A percentile compares a stretch with the other conserved stretches of the same genome.
These are phyloP conservation scores for Epichloe sp. DNA, from an alignment of 2,329 filamentous ascomycete species.

Conservation along the genomic window DNA sequence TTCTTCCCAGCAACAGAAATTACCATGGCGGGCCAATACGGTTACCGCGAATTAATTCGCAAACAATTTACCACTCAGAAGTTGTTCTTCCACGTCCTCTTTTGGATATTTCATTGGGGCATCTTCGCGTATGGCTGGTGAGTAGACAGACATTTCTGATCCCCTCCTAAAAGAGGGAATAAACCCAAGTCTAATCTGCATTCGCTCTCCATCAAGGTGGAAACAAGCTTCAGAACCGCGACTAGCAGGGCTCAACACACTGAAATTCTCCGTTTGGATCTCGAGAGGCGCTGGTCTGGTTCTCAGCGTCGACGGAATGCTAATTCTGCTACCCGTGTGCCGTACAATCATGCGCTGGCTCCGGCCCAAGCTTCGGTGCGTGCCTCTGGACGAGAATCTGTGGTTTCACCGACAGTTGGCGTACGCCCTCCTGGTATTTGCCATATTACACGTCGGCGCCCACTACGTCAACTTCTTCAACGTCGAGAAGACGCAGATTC, in stretches of 20 bases:
- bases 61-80: constrained; percentile 60
- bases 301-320: constrained; percentile 67
- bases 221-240: constrained; percentile 58
- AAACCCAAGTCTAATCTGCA: background rate
- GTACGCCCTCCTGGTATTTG: constrained; percentile 77
- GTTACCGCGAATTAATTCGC: constrained; percentile 31
- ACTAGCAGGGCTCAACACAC: constrained; percentile 64
- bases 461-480: constrained; percentile 99
- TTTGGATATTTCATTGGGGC: constrained; percentile 65
- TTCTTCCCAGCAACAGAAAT: background rate
- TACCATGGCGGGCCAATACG: constrained; percentile 27
- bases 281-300: constrained; percentile 86
- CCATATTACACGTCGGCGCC: constrained; percentile 57
- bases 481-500: constrained; percentile 73
- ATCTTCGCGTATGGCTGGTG: constrained; percentile 83
- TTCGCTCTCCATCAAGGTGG: constrained; percentile 41
- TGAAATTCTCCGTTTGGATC: constrained; percentile 87
- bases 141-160: constrained; percentile 16
- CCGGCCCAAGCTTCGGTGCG: constrained; percentile 72
- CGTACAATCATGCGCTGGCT: constrained; percentile 75
- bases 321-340: constrained; percentile 92
- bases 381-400: constrained; percentile 90
- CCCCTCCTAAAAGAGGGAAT: background rate
- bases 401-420: constrained; percentile 96
- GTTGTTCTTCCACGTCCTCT: constrained; percentile 66